A percentile compares a stretch with the other conserved stretches of the same genome.
Conservation (phyloP, 257 asterid species). For the Primulina tabacum region DNA sequence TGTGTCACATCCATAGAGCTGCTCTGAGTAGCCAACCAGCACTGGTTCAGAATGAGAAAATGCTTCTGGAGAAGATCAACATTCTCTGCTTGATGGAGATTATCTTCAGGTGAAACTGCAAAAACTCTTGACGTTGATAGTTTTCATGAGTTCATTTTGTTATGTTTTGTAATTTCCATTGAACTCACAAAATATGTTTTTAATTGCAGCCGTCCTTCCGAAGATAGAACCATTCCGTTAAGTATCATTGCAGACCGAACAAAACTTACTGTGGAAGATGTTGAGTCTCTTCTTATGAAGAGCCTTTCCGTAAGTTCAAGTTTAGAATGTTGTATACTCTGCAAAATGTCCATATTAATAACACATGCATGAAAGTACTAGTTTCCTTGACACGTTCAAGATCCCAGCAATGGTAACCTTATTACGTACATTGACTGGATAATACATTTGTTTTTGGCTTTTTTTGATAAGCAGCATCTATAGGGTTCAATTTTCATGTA, state of each 20-base stretch:
- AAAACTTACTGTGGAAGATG: conserved; percentile 80
- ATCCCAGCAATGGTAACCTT: not conserved
- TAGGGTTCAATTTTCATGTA: not conserved
- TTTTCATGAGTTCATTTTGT: not conserved
- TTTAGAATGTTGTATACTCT: not conserved
- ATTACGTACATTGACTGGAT: not conserved
- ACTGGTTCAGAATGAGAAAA: conserved; percentile 83
- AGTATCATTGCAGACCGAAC: conserved; percentile 78
- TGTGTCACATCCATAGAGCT: conserved; percentile 72
- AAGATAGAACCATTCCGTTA: conserved; percentile 89
- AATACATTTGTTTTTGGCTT: not conserved
- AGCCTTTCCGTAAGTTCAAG: conserved; percentile 84
- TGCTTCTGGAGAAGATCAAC: conserved; percentile 92
- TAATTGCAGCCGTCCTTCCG: conserved; percentile 81
- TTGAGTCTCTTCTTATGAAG: conserved; percentile 93
- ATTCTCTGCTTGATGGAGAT: conserved; percentile 97
- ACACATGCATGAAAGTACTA: not conserved
- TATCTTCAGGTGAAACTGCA: conserved; percentile 62
- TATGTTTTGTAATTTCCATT: conserved; percentile 6
- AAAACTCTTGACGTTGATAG: not conserved
- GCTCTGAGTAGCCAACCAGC: conserved; percentile 88
- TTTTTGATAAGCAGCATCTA: not conserved
- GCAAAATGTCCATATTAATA: not conserved
- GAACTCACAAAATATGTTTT: conserved; percentile 5
- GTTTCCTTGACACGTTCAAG: not conserved